Evolutionary conservation across 768 basidiomycete species (phyloP), one percentile per base, ranked within the genome.

Genomic region (Suillus subaureus): DNA sequence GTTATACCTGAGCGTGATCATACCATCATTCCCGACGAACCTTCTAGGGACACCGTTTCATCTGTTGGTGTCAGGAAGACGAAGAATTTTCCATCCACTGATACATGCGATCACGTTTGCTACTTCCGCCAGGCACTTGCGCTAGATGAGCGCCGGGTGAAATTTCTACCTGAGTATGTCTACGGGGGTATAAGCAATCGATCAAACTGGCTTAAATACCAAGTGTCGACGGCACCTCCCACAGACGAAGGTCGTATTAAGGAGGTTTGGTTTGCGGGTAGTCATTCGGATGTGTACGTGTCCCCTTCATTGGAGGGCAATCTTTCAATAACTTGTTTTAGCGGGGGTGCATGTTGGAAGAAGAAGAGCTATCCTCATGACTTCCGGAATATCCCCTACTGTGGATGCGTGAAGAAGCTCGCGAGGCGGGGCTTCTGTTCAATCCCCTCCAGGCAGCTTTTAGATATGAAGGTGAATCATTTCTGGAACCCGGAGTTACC

Each of bases 21-120:
- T 21, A 31, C 11, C 11, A 33, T 11, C 28, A 54, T 54, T 54
- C 52, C 52, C 33, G 31, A 54, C 31, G 18, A 54, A 52, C 28
- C 18, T 57, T 54, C 18, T 21, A 80, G 79, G 79, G 79, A 80
- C 61, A 79, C 77, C 3, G 78, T 81, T 1, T 80, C 80, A 6
- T 80, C 80, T 0, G 69, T 81, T 37, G 78, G 80, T 3, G 56
- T 86, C 47, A 23, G 74, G 3, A 37, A 72, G 4, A 61, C 77
- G 4, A 67, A 55, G 6, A 70, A 69, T 15, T 65, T 77, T 0
- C 79, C 80, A 4, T 43, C 42, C 11, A 77, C 73, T 3, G 33
- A 31, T 23, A 51, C 43, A 15, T 21, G 23, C 23, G 31, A 70
- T 35, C 51, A 55, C 65, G 63, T 75, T 13, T 73, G 71, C 55